A percentile compares a stretch with the other conserved stretches of the same genome.
phyloP scores from a whole-genome alignment of 208 protist species.

The Acanthamoeba sp. region DNA sequence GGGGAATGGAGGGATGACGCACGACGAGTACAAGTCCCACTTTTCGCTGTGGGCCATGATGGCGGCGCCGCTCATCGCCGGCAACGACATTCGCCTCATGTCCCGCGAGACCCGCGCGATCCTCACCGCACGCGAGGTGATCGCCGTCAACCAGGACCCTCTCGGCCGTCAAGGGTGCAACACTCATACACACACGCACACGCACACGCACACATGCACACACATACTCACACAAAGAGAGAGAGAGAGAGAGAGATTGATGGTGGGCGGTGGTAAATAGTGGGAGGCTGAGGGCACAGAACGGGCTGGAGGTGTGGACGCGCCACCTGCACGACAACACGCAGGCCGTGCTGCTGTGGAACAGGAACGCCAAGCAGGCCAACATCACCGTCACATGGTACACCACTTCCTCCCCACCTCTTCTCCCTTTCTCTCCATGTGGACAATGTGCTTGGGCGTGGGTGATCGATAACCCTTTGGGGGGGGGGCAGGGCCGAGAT shows the following conservation, averaged over 20 bases:
- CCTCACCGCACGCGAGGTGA: constrained; percentile 74
- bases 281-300: background rate
- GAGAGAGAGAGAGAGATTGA: too few relatives aligned
- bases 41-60: constrained; percentile 66
- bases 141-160: constrained; percentile 82
- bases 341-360: constrained; percentile 16
- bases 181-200: background rate
- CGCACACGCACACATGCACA: background rate
- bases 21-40: constrained; percentile 46
- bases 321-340: background rate
- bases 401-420: background rate
- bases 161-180: constrained; percentile 74
- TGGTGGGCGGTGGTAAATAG: background rate
- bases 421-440: background rate
- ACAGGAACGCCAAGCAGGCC: background rate
- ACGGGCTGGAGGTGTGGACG: constrained; percentile 16
- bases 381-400: constrained; percentile 36
- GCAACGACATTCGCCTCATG: constrained; percentile 43
- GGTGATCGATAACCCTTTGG: too few relatives aligned
- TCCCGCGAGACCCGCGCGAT: constrained; percentile 6
- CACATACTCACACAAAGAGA: background rate
- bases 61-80: constrained; percentile 60
- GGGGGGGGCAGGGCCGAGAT: constrained; percentile 2
- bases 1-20: constrained; percentile 44
- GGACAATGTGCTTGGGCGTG: too few relatives aligned